Evolutionary conservation across 306 rosid genomes (phyloP).

Genomic region (Rosa chinensis): DNA sequence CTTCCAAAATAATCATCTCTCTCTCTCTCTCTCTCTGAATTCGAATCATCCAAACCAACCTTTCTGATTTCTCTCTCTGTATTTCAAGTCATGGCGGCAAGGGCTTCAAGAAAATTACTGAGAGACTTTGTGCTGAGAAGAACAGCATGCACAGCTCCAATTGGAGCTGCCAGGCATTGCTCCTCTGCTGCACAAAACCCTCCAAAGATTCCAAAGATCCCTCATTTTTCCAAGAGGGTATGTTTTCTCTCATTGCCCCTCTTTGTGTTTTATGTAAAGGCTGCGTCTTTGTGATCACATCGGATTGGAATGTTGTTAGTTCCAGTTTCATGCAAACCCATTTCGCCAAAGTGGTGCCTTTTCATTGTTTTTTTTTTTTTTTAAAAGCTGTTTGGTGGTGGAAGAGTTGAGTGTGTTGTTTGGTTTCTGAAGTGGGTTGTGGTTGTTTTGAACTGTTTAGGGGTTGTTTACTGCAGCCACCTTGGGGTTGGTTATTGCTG

Average conservation of each 20-base stretch:
- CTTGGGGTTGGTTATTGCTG: constrained; percentile 76
- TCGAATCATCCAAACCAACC: background rate
- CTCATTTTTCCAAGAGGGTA: constrained; percentile 82
- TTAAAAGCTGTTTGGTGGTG: background rate
- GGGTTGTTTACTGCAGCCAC: constrained; percentile 78
- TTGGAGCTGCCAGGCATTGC: constrained; percentile 44
- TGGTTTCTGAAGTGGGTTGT: constrained; percentile 18
- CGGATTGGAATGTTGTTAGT: background rate
- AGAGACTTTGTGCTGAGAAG: constrained; percentile 43
- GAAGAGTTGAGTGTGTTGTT: background rate
- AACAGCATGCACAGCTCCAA: constrained; percentile 30
- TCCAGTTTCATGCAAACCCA: background rate
- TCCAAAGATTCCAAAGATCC: constrained; percentile 62
- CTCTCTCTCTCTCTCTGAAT: background rate
- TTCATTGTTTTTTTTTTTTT: background rate
- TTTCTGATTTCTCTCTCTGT: background rate
- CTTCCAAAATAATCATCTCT: background rate
- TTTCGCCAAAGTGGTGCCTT: background rate
- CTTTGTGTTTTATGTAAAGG: background rate
- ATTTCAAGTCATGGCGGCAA: constrained; percentile 62
- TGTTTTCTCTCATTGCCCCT: constrained; percentile 23
- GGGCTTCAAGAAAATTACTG: constrained; percentile 55
- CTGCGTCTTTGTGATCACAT: background rate
- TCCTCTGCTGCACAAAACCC: constrained; percentile 54
- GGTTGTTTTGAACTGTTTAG: constrained; percentile 57